Conservation (phyloP, 2,329 filamentous ascomycete species). For the Venturiaceae sp. region DNA sequence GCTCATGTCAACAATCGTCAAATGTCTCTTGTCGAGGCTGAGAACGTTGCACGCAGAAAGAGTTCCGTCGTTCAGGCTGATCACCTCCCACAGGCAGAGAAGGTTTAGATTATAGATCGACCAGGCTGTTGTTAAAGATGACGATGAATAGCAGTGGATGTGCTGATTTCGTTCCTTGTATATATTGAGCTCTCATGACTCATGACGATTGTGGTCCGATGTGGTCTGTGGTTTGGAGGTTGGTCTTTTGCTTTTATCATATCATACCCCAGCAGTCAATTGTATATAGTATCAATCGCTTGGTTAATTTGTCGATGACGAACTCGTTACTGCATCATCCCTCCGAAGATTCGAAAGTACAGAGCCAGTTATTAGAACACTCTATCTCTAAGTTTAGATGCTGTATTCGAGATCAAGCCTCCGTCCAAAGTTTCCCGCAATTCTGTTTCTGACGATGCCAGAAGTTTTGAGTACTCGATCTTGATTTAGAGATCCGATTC, state of each 20-base stretch:
- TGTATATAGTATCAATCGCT: not conserved
- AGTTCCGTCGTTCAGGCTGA: not conserved
- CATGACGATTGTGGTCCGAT: not conserved
- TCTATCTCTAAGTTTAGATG: no score
- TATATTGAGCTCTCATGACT: not conserved
- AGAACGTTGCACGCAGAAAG: conserved; percentile 1
- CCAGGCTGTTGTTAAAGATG: not conserved
- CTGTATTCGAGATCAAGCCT: no score
- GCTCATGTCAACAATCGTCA: conserved; percentile 8
- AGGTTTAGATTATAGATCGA: not conserved
- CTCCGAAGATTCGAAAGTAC: no score
- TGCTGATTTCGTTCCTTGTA: not conserved
- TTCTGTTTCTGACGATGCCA: no score
- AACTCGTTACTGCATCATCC: no score
- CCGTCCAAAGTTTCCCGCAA: no score
- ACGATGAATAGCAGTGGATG: not conserved
- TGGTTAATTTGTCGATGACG: no score
- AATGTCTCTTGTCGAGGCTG: conserved; percentile 17
- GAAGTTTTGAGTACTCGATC: no score
- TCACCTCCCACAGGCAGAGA: not conserved
- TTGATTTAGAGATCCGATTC: no score
- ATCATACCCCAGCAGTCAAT: not conserved
- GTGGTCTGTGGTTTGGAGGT: not conserved
- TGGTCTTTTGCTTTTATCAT: not conserved
- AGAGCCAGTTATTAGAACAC: no score